Evolutionary conservation across 805 yeast species (phyloP).

Genomic region (Lachancea meyersii): DNA sequence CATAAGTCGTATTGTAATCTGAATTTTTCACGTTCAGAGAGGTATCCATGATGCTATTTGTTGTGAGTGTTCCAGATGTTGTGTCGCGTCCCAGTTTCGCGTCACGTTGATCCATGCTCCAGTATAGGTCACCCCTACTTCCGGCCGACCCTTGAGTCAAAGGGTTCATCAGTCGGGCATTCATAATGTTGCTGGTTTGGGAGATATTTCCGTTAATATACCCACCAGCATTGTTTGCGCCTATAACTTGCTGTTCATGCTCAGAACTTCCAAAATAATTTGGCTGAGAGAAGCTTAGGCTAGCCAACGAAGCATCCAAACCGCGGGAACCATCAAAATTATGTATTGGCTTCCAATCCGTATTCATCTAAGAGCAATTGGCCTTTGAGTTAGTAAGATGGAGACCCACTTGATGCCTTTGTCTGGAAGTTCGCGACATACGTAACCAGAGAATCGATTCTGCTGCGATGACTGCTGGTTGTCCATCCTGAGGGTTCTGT

Average conservation of each 20-base stretch:
- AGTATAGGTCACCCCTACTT: constrained; percentile 2
- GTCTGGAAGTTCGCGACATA: constrained; percentile 1
- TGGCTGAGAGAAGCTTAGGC: constrained; percentile 6
- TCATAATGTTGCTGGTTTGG: neutral
- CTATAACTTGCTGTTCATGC: constrained; percentile 5
- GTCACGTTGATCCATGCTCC: constrained; percentile 7
- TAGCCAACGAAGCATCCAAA: constrained; percentile 9
- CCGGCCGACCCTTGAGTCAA: constrained; percentile 4
- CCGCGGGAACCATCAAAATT: neutral
- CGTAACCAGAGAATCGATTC: constrained; percentile 6
- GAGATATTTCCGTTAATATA: neutral
- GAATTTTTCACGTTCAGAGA: constrained; percentile 8
- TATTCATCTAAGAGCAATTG: neutral
- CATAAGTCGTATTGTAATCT: constrained; percentile 11
- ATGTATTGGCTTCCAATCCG: constrained; percentile 4
- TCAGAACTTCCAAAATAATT: neutral
- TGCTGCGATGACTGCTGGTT: constrained; percentile 3
- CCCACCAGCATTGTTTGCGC: neutral
- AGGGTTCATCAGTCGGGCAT: neutral
- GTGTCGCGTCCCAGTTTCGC: constrained; percentile 1
- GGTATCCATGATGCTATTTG: constrained; percentile 11
- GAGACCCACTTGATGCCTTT: neutral
- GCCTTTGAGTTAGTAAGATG: neutral
- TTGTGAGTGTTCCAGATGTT: constrained; percentile 6
- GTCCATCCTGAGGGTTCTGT: neutral